Base-by-base conservation (phyloP, 345 rosid species). In the Cardamine resedifolia region DNA sequence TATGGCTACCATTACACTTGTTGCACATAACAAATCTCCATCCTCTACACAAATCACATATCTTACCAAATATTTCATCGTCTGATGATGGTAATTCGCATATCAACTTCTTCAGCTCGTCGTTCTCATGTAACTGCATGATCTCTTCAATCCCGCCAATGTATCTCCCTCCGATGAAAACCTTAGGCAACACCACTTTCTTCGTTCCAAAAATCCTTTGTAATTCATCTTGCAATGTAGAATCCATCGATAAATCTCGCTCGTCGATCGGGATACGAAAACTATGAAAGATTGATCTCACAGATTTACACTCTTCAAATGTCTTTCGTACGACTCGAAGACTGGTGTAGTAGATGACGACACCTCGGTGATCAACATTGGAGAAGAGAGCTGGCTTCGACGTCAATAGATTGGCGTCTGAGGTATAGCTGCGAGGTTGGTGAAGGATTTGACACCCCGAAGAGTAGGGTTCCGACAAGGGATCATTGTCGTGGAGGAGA, bases 211-310 rank as follows among this genome's bases (percentile, higher is more conserved):
- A 47, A 48, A 88, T 83, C 53, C 60, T 75, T 49, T 83, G 81
- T 39, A 90, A 44, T 83, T 92, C 93, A 4, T 81, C 82, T 14
- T 78, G 66, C 70, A 87, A 90, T 3, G 28, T 58, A 1, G 79
- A 60, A 33, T 90, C 93, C 95, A 92, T 83, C 5, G 91, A 85
- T 71, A 92, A 70, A 76, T 92, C 98, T 4, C 95, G 88, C 36
- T 92, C 96, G 78, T 92, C 98, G 41, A 88, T 70, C 0, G 80
- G 75, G 59, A 85, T 85, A 0, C 84, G 76, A 43, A 82, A 67
- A 3, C 81, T 85, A 0, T 80, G 84, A 31, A 92, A 87, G 68
- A 92, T 88, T 4, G 91, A 82, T 38, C 81, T 58, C 69, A 88
- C 90, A 33, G 73, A 18, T 47, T 78, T 69, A 81, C 96, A 90